phyloP scores from a whole-genome alignment of 306 rosid genomes.

The Myrica gale region DNA sequence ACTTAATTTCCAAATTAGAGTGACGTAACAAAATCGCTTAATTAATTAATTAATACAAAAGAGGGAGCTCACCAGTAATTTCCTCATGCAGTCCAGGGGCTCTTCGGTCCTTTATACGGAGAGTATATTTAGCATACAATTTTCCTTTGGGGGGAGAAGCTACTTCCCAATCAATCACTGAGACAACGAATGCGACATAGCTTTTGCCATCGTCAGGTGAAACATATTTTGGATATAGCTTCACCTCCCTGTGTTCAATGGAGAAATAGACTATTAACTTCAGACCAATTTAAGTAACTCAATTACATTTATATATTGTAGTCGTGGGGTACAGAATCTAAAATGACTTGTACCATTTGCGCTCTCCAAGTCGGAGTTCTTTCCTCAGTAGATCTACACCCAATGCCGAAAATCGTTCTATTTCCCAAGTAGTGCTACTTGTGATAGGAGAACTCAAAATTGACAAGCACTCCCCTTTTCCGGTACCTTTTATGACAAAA shows the following conservation, averaged over 20 bases:
- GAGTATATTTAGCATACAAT: background rate
- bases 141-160: constrained; percentile 3
- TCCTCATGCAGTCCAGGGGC: background rate
- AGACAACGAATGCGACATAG: background rate
- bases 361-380: background rate
- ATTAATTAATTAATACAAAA: no score
- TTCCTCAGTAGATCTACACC: background rate
- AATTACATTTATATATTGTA: background rate
- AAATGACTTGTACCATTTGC: constrained; percentile 2
- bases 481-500: constrained; percentile 11
- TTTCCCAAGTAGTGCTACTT: background rate
- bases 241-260: constrained; percentile 1
- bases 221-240: background rate
- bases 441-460: background rate
- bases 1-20: no score
- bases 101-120: background rate
- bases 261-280: background rate
- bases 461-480: constrained; percentile 6
- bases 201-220: background rate
- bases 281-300: no score
- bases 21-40: background rate
- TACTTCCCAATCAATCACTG: background rate
- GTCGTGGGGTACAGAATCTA: background rate
- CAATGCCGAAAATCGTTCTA: background rate
- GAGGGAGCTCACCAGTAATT: background rate